Evolutionary conservation across 2,329 filamentous ascomycete genomes (phyloP).

Genomic region (Mariannaea sp.): DNA sequence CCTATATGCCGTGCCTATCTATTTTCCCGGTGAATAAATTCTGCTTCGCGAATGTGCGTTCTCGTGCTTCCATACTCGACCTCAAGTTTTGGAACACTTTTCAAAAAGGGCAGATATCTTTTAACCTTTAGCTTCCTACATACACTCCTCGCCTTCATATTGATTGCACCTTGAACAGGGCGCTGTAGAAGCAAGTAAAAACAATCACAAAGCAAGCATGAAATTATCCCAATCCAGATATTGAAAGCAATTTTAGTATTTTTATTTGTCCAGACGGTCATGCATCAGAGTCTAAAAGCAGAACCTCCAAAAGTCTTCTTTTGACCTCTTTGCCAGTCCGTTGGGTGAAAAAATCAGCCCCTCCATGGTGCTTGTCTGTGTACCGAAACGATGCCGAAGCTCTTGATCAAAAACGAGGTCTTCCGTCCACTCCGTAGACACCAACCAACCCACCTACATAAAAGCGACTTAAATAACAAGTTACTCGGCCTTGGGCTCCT

Average conservation of each 20-base stretch:
- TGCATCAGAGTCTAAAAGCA: conserved; percentile 61
- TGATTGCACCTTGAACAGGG: too few relatives aligned
- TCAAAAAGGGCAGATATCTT: too few relatives aligned
- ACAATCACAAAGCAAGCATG: too few relatives aligned
- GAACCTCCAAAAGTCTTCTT: conserved; percentile 55
- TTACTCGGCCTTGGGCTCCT: conserved; percentile 75
- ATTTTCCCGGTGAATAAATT: too few relatives aligned
- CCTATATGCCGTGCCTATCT: too few relatives aligned
- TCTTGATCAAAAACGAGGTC: conserved; percentile 57
- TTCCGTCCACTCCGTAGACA: conserved; percentile 69
- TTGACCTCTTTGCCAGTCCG: conserved; percentile 46
- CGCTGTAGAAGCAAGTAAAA: too few relatives aligned
- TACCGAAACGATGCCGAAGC: conserved; percentile 55
- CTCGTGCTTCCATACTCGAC: too few relatives aligned
- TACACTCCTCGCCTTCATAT: too few relatives aligned
- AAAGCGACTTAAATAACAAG: conserved; percentile 39
- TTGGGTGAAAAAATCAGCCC: conserved; percentile 44
- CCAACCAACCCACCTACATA: conserved; percentile 56
- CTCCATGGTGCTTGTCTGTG: conserved; percentile 48
- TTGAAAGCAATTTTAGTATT: conserved; percentile 54
- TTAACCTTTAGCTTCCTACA: too few relatives aligned
- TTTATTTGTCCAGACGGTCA: conserved; percentile 62
- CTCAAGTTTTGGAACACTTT: too few relatives aligned
- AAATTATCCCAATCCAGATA: too few relatives aligned
- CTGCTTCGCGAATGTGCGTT: too few relatives aligned